Conservation (phyloP, 2,329 filamentous ascomycete genomes). For the Juglanconis sp. region DNA sequence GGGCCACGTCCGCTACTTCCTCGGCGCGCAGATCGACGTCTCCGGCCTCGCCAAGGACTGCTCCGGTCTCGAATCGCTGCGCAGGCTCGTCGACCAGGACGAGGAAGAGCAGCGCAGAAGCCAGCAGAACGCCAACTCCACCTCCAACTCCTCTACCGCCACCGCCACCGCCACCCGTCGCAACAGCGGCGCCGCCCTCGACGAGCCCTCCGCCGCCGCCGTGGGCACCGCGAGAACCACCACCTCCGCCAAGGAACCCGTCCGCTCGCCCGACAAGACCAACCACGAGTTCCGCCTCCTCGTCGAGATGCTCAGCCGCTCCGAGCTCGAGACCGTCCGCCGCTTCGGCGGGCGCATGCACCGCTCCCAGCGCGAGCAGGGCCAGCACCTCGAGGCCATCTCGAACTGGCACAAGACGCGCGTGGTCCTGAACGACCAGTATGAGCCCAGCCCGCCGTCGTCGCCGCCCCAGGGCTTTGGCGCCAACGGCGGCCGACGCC, state of each 20-base stretch:
- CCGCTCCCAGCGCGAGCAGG: conserved; percentile 40
- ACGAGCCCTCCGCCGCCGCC: not conserved
- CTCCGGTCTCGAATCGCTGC: conserved; percentile 61
- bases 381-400: conserved; percentile 17
- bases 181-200: not conserved
- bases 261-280: conserved; percentile 31
- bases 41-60: conserved; percentile 66
- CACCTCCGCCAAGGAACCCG: not conserved
- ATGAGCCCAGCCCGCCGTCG: conserved; percentile 17
- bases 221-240: not conserved
- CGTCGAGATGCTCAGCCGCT: conserved; percentile 65
- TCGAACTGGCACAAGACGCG: conserved; percentile 40
- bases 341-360: conserved; percentile 64
- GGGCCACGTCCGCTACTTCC: conserved; percentile 63
- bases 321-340: conserved; percentile 63
- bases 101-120: conserved; percentile 20
- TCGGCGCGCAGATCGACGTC: conserved; percentile 71
- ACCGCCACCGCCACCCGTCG: not conserved
- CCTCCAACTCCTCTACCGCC: not conserved
- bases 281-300: conserved; percentile 62
- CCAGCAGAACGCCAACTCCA: not conserved
- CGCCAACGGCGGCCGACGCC: not conserved
- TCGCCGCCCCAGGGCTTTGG: not conserved
- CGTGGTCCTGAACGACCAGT: conserved; percentile 31
- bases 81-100: conserved; percentile 41